Evolutionary conservation across 169 alveolate species (phyloP).

Genomic region (Plasmodium reichenowi): DNA sequence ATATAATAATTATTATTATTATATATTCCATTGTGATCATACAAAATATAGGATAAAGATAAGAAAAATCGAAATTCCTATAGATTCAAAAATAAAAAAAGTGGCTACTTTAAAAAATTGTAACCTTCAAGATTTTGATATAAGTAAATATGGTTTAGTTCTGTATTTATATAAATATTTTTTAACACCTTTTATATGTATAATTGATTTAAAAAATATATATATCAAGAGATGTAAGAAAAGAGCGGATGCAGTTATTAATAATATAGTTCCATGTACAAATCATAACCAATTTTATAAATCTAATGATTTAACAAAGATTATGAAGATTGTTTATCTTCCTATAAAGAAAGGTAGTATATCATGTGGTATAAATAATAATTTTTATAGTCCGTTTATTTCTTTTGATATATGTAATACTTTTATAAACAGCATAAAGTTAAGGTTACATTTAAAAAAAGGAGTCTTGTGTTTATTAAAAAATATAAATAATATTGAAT

Average conservation of each 20-base stretch:
- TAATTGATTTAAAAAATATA: constrained; percentile 3
- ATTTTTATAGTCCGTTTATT: constrained; percentile 11
- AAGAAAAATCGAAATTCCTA: constrained; percentile 1
- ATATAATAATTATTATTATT: no score
- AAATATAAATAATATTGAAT: constrained; percentile 7
- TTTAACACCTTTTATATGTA: constrained; percentile 24
- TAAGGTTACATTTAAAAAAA: constrained; percentile 17
- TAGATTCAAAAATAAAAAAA: constrained; percentile 6
- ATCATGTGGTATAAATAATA: constrained; percentile 22
- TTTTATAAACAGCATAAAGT: constrained; percentile 21
- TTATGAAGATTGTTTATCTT: constrained; percentile 9
- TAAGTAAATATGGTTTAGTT: constrained; percentile 39
- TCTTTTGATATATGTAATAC: constrained; percentile 33
- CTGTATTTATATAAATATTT: constrained; percentile 28
- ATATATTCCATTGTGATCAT: no score
- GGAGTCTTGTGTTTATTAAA: constrained; percentile 14
- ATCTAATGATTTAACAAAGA: neutral
- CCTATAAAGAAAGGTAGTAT: constrained; percentile 43
- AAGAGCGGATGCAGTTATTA: neutral
- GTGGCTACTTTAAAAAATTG: constrained; percentile 24
- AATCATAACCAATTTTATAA: neutral
- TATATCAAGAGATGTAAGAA: neutral
- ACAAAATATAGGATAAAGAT: neutral
- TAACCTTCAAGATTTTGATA: constrained; percentile 40
- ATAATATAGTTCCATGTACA: neutral